These are phyloP conservation scores for Wickerhamia fluorescens DNA, from an alignment of 805 yeast genomes.

Conservation along the genomic window DNA sequence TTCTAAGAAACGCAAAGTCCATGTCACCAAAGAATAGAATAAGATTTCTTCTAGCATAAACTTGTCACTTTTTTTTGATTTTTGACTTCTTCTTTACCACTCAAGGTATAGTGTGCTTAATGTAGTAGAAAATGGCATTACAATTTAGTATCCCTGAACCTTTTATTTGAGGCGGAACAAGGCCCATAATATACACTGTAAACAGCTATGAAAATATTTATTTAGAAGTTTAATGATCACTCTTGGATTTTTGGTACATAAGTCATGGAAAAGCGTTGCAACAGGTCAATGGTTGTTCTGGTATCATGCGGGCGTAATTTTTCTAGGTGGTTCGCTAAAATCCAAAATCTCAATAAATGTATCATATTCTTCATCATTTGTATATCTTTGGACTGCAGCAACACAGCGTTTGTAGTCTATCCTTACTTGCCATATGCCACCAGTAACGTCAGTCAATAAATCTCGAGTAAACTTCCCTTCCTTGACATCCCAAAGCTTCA, in stretches of 20 bases:
- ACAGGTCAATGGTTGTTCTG: background rate
- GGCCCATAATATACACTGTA: too few species aligned
- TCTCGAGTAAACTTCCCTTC: constrained; percentile 74
- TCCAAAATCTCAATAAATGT: constrained; percentile 83
- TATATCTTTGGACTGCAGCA: constrained; percentile 70
- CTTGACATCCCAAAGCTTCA: constrained; percentile 80
- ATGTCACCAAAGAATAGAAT: too few species aligned
- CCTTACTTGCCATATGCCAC: constrained; percentile 91
- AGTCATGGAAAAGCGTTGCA: background rate
- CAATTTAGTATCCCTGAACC: too few species aligned
- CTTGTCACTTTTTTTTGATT: too few species aligned
- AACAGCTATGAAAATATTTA: background rate
- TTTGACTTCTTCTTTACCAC: too few species aligned
- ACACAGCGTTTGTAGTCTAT: constrained; percentile 80
- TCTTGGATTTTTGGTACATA: background rate
- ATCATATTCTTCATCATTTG: constrained; percentile 39
- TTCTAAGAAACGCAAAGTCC: too few species aligned
- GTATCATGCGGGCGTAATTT: background rate
- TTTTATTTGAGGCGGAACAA: too few species aligned
- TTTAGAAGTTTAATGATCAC: background rate
- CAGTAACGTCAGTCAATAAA: constrained; percentile 64
- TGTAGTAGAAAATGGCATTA: too few species aligned
- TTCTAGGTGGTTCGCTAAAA: constrained; percentile 42
- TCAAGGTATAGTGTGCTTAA: too few species aligned
- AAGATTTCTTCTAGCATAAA: too few species aligned